phyloP scores from a whole-genome alignment of 345 rosid genomes.

The Euphorbia pulcherrima region DNA sequence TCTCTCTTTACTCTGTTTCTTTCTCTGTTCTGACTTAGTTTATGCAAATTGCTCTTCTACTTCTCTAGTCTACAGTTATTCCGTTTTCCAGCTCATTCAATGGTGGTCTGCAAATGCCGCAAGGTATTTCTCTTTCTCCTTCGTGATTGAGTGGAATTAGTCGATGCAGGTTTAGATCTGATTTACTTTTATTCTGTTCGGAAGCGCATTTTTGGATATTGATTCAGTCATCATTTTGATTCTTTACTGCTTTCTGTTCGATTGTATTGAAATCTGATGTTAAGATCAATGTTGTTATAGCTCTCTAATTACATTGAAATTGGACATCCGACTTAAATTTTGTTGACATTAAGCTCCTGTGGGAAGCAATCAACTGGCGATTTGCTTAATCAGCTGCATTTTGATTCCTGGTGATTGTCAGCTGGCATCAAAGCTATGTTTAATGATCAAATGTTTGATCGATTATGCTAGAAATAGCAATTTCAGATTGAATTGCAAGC shows the following conservation, averaged over 20 bases:
- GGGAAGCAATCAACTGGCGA: background rate
- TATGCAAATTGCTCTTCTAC: constrained; percentile 2
- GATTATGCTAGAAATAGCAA: background rate
- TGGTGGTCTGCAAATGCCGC: constrained; percentile 39
- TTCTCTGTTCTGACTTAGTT: background rate
- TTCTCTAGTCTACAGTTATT: background rate
- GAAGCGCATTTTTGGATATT: background rate
- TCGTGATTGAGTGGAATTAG: background rate
- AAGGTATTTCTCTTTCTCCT: constrained; percentile 20
- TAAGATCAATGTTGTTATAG: background rate
- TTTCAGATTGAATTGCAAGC: background rate
- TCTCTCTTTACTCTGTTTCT: background rate
- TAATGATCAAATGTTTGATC: background rate
- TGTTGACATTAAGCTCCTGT: background rate
- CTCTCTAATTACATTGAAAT: background rate
- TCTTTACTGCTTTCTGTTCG: background rate
- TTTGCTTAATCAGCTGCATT: constrained; percentile 10
- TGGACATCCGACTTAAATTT: too few species aligned
- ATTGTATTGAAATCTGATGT: background rate
- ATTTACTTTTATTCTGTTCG: background rate
- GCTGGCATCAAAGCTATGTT: background rate
- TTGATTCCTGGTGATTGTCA: background rate
- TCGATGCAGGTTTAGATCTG: constrained; percentile 19
- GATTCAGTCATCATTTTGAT: constrained; percentile 8
- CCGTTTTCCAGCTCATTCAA: constrained; percentile 4